These are phyloP conservation scores for Yamadazyma kanchanaburiensis DNA, from an alignment of 1,139 yeast genomes.

Conservation along the genomic window DNA sequence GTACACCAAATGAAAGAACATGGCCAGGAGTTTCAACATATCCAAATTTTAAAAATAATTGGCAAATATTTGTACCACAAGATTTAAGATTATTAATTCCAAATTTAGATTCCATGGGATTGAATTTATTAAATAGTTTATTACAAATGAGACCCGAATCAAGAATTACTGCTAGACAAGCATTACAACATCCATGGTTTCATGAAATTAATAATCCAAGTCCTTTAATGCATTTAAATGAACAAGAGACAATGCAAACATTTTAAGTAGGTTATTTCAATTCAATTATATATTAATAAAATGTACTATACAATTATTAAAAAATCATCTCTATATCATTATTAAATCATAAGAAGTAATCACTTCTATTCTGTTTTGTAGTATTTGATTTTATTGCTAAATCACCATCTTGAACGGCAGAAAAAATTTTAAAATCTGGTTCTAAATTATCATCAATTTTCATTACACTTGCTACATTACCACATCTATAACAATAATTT, in stretches of 20 bases:
- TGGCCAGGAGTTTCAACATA: slow-evolving; percentile 93
- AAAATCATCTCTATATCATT: slow-evolving; percentile 6
- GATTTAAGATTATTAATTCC: slow-evolving; percentile 79
- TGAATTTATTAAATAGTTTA: slow-evolving; percentile 72
- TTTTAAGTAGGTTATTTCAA: background rate
- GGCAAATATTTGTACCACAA: slow-evolving; percentile 78
- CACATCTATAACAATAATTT: slow-evolving; percentile 95
- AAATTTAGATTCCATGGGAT: slow-evolving; percentile 72
- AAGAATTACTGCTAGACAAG: slow-evolving; percentile 87
- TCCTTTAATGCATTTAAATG: slow-evolving; percentile 35
- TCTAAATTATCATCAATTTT: slow-evolving; percentile 82
- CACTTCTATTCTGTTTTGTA: slow-evolving; percentile 74
- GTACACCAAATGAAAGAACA: slow-evolving; percentile 91
- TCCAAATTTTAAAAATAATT: slow-evolving; percentile 81
- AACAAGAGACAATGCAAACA: slow-evolving; percentile 18
- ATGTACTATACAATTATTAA: slow-evolving; percentile 14
- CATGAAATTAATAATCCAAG: slow-evolving; percentile 61
- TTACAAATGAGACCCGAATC: slow-evolving; percentile 91
- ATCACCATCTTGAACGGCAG: slow-evolving; percentile 93
- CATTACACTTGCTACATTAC: slow-evolving; percentile 98
- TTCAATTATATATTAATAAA: slow-evolving; percentile 4
- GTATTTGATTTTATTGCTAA: slow-evolving; percentile 65
- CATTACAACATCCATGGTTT: slow-evolving; percentile 94
- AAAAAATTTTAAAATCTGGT: slow-evolving; percentile 89
- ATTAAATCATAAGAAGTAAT: slow-evolving; percentile 61